These are phyloP conservation scores for Perkinsela sp. DNA, from an alignment of 208 protist genomes.

Conservation along the genomic window DNA sequence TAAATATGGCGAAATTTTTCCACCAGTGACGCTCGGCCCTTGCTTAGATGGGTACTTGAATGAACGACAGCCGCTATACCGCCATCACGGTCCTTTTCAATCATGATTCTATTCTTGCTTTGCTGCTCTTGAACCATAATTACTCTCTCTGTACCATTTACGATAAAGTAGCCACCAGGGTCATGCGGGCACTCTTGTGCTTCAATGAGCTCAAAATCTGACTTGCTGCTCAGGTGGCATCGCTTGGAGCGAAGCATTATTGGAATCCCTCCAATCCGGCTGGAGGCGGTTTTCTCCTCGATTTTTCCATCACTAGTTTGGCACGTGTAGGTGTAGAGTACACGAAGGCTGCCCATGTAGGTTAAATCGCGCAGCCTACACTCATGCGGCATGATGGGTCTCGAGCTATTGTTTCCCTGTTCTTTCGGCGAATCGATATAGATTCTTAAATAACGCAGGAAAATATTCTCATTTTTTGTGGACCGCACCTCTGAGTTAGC, in stretches of 20 bases:
- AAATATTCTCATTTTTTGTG: constrained; percentile 40
- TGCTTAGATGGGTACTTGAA: constrained; percentile 34
- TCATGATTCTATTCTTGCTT: constrained; percentile 8
- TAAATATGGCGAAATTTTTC: not conserved
- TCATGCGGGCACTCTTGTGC: constrained; percentile 76
- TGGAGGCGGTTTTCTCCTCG: constrained; percentile 8
- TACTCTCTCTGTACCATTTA: constrained; percentile 88
- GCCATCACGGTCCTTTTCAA: constrained; percentile 49
- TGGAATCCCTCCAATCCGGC: constrained; percentile 50
- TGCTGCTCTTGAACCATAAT: constrained; percentile 71
- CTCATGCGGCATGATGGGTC: constrained; percentile 60
- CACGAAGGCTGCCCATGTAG: constrained; percentile 48
- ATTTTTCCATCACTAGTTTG: constrained; percentile 11
- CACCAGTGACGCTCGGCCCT: not conserved
- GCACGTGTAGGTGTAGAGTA: constrained; percentile 10
- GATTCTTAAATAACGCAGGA: constrained; percentile 54
- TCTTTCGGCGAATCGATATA: constrained; percentile 23
- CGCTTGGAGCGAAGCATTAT: constrained; percentile 78
- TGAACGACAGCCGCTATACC: constrained; percentile 46
- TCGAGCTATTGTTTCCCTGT: constrained; percentile 13
- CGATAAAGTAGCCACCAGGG: constrained; percentile 88
- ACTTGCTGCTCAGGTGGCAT: constrained; percentile 36
- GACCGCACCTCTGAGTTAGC: constrained; percentile 59
- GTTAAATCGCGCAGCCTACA: constrained; percentile 86
- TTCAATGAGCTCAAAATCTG: constrained; percentile 21